Evolutionary conservation across 208 protist species (phyloP).

Genomic region (Trypanosoma scelopori): DNA sequence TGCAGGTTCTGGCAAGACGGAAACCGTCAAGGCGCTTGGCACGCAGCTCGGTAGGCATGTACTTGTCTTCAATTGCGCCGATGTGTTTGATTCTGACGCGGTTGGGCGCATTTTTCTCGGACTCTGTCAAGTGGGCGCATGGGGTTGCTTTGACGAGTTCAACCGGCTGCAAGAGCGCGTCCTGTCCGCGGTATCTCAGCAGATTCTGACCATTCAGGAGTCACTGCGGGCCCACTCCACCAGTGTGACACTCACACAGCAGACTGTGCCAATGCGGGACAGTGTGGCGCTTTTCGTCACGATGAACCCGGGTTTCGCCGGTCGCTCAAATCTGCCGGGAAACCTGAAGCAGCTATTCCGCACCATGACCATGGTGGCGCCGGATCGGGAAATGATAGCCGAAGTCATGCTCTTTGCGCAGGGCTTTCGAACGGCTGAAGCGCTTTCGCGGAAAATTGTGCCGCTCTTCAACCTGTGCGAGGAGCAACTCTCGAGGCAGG

Average conservation of each 20-base stretch:
- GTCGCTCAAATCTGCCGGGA: slow-evolving; percentile 98
- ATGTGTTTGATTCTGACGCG: slow-evolving; percentile 98
- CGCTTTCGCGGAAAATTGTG: slow-evolving; percentile 97
- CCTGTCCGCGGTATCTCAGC: slow-evolving; percentile 99
- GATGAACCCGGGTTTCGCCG: slow-evolving; percentile 99
- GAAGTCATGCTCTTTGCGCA: slow-evolving; percentile 99
- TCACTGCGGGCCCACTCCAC: slow-evolving; percentile 56
- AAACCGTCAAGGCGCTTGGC: slow-evolving; percentile 99
- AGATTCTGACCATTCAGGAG: slow-evolving; percentile 98
- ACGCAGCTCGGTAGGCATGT: slow-evolving; percentile 97
- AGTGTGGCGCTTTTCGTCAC: slow-evolving; percentile 99
- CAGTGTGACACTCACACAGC: slow-evolving; percentile 92
- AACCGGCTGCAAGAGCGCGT: slow-evolving; percentile 99
- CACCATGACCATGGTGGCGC: slow-evolving; percentile 97
- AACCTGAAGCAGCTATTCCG: slow-evolving; percentile 99
- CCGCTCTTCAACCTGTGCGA: slow-evolving; percentile 98
- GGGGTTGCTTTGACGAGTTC: slow-evolving; percentile 99
- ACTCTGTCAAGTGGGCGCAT: slow-evolving; percentile 99
- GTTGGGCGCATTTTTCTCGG: slow-evolving; percentile 99
- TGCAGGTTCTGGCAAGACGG: slow-evolving; percentile 98
- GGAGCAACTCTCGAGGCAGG: slow-evolving; percentile 97
- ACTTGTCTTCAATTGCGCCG: slow-evolving; percentile 99
- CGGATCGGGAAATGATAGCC: slow-evolving; percentile 98
- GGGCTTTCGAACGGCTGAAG: slow-evolving; percentile 97
- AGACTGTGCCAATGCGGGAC: slow-evolving; percentile 86